Evolutionary conservation across 2,329 filamentous ascomycete genomes (phyloP).

Genomic region (Fusarium hainanense): DNA sequence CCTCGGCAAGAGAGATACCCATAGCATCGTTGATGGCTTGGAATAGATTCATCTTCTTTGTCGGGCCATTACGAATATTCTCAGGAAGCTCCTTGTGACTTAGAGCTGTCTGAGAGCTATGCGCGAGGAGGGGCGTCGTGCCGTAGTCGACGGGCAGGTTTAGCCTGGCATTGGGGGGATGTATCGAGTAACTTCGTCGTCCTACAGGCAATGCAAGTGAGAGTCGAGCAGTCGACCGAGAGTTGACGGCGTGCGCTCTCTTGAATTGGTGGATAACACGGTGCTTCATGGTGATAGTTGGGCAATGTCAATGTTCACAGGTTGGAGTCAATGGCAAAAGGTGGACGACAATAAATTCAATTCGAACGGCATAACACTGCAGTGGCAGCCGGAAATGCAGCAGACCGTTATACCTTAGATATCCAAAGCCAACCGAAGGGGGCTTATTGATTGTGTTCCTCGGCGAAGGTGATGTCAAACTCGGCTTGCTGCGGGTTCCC

Average conservation of each 20-base stretch:
- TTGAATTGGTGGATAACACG: constrained; percentile 48
- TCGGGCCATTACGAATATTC: constrained; percentile 73
- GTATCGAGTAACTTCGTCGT: constrained; percentile 62
- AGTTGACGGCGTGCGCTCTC: constrained; percentile 42
- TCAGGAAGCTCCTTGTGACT: constrained; percentile 76
- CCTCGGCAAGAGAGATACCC: constrained; percentile 80
- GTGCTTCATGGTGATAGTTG: constrained; percentile 48
- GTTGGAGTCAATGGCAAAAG: constrained; percentile 6
- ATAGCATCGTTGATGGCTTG: constrained; percentile 93
- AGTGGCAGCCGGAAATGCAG: constrained; percentile 1
- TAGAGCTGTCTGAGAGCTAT: constrained; percentile 79
- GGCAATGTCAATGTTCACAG: constrained; percentile 7
- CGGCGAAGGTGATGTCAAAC: constrained; percentile 47
- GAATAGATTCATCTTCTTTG: constrained; percentile 92
- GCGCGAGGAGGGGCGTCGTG: constrained; percentile 82
- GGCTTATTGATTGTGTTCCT: constrained; percentile 42
- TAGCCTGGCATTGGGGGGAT: constrained; percentile 71
- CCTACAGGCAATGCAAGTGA: constrained; percentile 32
- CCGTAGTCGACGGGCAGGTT: constrained; percentile 91
- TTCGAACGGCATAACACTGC: constrained; percentile 25
- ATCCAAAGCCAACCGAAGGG: constrained; percentile 37
- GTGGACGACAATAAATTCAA: constrained; percentile 21
- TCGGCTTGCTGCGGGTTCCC: constrained; percentile 54
- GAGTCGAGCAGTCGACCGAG: constrained; percentile 27
- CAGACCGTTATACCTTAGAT: constrained; percentile 31